Base-by-base conservation (phyloP, 139 green algal genomes). In the Nannochloris sp. region DNA sequence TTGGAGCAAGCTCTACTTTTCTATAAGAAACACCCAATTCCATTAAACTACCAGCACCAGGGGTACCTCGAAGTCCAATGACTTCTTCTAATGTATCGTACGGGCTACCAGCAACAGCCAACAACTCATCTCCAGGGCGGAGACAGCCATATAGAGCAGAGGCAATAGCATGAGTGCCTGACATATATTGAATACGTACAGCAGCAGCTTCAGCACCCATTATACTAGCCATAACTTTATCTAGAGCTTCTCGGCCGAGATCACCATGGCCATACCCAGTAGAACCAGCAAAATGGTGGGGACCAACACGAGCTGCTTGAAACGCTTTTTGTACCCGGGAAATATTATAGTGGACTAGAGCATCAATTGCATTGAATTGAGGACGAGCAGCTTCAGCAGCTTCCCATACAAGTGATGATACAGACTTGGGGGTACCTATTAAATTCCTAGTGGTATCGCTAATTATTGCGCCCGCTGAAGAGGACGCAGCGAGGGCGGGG, bases 51-150 rank as follows among this genome's bases (percentile, higher is more conserved):
- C 92, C 92, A 48, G 83, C 64, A 34, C 82, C 83, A 3, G 72
- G 64, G 4, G 68, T 80, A 36, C 90, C 89, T 4, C 86, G 61
- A n/a, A 83, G 57, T 23, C 92, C 92, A 44, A 97, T 96, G 34
- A 98, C 92, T 79, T 97, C 90, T 71, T 97, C 88, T 76, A 98
- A 72, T 0, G 92, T 98, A 83, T 98, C 92, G 46, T 98, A 98
- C 0, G 91, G 91, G 42, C 78, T 89, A 37, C 91, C 91, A 6
- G 83, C 82, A 38, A 92, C 82, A 6, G 82, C 82, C 54, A 97
- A 74, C 61, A 98, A 82, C 81, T 95, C 85, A 66, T 97, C 83
- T 0, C 89, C 91, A 4, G 91, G 92, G 38, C 92, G 72, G 59
- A 98, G 77, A 56, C 81, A 83, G 7, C 79, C 81, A 66, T 82